Conservation (phyloP, 345 rosid genomes). For the Eucalyptus curtisii region DNA sequence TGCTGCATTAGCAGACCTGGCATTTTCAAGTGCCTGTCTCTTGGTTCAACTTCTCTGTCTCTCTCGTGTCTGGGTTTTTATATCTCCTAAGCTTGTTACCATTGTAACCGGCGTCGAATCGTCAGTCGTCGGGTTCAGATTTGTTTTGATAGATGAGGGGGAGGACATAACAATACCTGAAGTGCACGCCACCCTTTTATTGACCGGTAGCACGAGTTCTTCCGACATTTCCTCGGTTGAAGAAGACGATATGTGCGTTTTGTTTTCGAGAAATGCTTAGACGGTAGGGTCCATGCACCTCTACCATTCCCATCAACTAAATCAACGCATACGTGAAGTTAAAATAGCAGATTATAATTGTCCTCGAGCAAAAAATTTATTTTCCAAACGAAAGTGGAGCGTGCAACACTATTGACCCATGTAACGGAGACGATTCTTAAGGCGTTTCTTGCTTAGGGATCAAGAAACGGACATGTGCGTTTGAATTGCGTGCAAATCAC, state of each 20-base stretch:
- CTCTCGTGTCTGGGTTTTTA: not conserved
- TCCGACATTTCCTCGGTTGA: not conserved
- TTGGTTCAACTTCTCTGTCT: not conserved
- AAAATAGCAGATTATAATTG: not conserved
- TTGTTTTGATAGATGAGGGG: not conserved
- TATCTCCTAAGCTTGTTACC: not conserved
- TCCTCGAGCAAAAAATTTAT: not conserved
- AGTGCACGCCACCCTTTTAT: not conserved
- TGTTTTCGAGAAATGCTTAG: not conserved
- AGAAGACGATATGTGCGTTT: not conserved
- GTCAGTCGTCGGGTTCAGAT: rapidly evolving
- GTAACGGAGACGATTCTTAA: not conserved
- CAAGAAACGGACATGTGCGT: not conserved
- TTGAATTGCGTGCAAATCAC: not conserved
- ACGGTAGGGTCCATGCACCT: not conserved
- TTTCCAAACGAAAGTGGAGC: not conserved
- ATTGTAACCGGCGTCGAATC: not conserved
- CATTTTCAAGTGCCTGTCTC: not conserved
- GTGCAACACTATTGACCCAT: not conserved
- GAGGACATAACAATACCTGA: not conserved
- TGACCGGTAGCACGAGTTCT: not conserved
- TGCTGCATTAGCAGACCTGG: not conserved
- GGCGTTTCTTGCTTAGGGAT: not conserved
- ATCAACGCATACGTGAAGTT: not conserved
- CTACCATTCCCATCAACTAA: not conserved